phyloP scores from a whole-genome alignment of 2,329 filamentous ascomycete genomes.

The Colletotrichum tofieldiae region DNA sequence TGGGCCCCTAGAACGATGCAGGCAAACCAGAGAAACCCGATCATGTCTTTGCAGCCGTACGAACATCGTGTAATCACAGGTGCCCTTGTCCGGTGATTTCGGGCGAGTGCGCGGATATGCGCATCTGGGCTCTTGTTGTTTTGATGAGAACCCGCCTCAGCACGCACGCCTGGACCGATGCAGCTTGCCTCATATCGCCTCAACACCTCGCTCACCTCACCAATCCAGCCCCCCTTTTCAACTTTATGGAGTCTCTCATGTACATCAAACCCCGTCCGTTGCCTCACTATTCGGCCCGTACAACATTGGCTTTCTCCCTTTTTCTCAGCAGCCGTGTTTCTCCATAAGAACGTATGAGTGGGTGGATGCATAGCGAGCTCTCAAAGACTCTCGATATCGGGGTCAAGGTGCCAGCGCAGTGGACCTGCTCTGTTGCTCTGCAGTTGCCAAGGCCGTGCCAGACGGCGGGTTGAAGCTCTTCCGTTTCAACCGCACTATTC shows the following conservation, averaged over 20 bases:
- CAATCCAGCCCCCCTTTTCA: background rate
- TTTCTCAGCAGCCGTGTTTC: slow-evolving; percentile 1
- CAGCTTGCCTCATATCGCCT: slow-evolving; percentile 19
- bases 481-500: slow-evolving; percentile 41
- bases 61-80: slow-evolving; percentile 10
- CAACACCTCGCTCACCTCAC: background rate
- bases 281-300: slow-evolving; percentile 31
- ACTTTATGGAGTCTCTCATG: background rate
- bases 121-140: slow-evolving; percentile 11
- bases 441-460: slow-evolving; percentile 39
- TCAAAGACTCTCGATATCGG: slow-evolving; percentile 12
- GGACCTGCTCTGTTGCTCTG: slow-evolving; percentile 36
- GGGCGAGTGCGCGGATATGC: slow-evolving; percentile 14
- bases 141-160: slow-evolving; percentile 14
- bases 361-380: background rate
- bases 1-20: slow-evolving; percentile 7
- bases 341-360: slow-evolving; percentile 13
- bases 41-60: slow-evolving; percentile 12
- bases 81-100: slow-evolving; percentile 15
- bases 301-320: background rate
- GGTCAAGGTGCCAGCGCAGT: slow-evolving; percentile 37
- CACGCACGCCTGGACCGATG: slow-evolving; percentile 9
- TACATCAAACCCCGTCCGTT: background rate
- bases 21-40: slow-evolving; percentile 10
- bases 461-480: slow-evolving; percentile 41